Conservation (phyloP, 306 rosid genomes). For the Abrus precatorius region DNA sequence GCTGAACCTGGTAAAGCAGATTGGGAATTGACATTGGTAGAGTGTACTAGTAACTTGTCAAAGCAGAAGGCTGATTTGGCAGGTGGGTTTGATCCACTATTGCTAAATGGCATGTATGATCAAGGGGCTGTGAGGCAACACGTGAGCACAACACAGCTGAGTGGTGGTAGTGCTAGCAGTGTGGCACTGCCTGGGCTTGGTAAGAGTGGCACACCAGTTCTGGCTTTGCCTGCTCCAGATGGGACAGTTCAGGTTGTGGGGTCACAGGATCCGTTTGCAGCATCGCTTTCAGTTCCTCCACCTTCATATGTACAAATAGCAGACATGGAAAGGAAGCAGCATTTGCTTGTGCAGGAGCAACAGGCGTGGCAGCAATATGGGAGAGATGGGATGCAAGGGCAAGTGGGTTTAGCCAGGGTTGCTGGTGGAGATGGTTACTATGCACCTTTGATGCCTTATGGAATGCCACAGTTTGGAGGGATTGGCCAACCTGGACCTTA, state of each 20-base stretch:
- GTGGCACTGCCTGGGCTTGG: conserved; percentile 67
- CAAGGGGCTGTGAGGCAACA: conserved; percentile 88
- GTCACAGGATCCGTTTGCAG: conserved; percentile 82
- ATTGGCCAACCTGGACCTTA: conserved; percentile 71
- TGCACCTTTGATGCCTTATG: conserved; percentile 73
- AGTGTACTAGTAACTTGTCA: conserved; percentile 63
- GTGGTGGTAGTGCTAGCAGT: conserved; percentile 86
- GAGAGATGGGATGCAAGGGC: conserved; percentile 87
- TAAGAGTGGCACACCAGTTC: conserved; percentile 58
- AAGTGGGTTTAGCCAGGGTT: conserved; percentile 61
- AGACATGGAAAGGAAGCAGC: conserved; percentile 88
- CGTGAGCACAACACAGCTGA: conserved; percentile 61
- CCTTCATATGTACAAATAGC: conserved; percentile 93
- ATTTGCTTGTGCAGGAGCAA: conserved; percentile 77
- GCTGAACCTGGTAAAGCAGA: conserved; percentile 82
- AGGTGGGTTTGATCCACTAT: conserved; percentile 82
- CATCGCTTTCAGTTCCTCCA: conserved; percentile 78
- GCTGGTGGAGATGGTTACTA: conserved; percentile 61
- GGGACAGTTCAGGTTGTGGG: conserved; percentile 73
- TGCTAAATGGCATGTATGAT: conserved; percentile 92
- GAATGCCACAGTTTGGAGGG: conserved; percentile 65
- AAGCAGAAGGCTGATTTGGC: conserved; percentile 78
- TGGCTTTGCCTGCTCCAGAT: conserved; percentile 90
- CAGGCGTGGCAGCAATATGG: conserved; percentile 84
- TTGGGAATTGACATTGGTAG: conserved; percentile 91